Evolutionary conservation across 148 eudicot genomes (phyloP), one percentile per base, ranked within the genome.

Genomic region (Vaccinium vitisidaea): DNA sequence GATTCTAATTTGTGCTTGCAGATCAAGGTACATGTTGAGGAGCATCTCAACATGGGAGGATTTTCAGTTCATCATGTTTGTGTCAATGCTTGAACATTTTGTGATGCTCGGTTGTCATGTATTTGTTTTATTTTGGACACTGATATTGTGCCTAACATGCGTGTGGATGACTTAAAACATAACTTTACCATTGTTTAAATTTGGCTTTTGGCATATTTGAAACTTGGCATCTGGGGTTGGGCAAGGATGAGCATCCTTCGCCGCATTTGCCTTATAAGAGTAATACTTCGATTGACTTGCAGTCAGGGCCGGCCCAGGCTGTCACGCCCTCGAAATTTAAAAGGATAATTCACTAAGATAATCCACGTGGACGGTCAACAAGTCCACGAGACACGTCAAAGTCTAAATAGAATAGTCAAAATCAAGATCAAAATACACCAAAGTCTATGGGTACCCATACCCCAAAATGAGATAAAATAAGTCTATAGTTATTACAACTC

Each of bases 1-100:
- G 81, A 79, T 27, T 53, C n/a, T 79, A 25, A 79, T 75, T 58
- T 75, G 25, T 43, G 56, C 58, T 36, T 85, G 80, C 89, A 92
- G 94, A 85, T 90, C 85, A 89, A 90, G 39, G 88, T 84, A 11
- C 87, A 88, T 52, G 69, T 36, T 36, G 39, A 36, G 39, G 39
- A 36, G 39, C 39, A 36, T 36, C 39, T 88, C 75, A 86, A 88
- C 61, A 36, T 2, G 27, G 84, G 83, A 80, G 94, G 88, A 84
- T 84, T 88, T 69, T 86, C 83, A 83, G 19, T n/a, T 50, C 80
- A 36, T 83, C 69, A 19, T 83, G 54, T 74, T 12, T 61, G 32
- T 61, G 75, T 79, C 27, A 7, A 79, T 16, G 80, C 61, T 77
- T 53, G 43, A 53, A 54, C 65, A 3, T 52, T 23, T 79, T 79